Evolutionary conservation across 228 moss, liverwort and hornwort species (phyloP).

Genomic region (Sphagnum magellanicum): DNA sequence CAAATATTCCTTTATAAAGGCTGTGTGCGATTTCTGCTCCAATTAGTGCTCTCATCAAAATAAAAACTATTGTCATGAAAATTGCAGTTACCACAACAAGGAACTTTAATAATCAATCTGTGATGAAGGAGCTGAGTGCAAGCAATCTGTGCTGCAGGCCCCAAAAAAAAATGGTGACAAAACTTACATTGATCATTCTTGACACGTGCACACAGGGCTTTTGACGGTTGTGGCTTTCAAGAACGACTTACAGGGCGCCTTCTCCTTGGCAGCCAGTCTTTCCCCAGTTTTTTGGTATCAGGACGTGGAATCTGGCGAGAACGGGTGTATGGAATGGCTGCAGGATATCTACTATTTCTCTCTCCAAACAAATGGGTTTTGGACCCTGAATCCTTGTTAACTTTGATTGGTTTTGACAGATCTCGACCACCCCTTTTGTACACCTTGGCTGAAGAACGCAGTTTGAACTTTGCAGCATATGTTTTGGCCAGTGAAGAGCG

Average conservation of each 20-base stretch:
- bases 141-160: too few species aligned
- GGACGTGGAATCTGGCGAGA: slow-evolving; percentile 41
- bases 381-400: slow-evolving; percentile 19
- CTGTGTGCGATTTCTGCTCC: too few species aligned
- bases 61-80: too few species aligned
- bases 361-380: slow-evolving; percentile 9
- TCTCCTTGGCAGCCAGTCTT: slow-evolving; percentile 42
- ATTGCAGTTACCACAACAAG: too few species aligned
- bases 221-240: too few species aligned
- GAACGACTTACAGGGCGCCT: background rate
- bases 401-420: slow-evolving; percentile 55
- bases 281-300: slow-evolving; percentile 40
- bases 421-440: slow-evolving; percentile 55
- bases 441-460: slow-evolving; percentile 55
- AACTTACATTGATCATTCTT: too few species aligned
- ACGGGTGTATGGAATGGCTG: slow-evolving; percentile 49
- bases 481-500: slow-evolving; percentile 66
- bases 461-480: slow-evolving; percentile 67
- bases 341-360: slow-evolving; percentile 8
- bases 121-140: too few species aligned
- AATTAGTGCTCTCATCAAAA: too few species aligned
- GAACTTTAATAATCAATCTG: too few species aligned
- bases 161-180: too few species aligned
- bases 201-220: too few species aligned
- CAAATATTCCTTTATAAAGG: too few species aligned